These are phyloP conservation scores for Calonectria hongkongensis DNA, from an alignment of 2,329 filamentous ascomycete genomes.

Conservation along the genomic window DNA sequence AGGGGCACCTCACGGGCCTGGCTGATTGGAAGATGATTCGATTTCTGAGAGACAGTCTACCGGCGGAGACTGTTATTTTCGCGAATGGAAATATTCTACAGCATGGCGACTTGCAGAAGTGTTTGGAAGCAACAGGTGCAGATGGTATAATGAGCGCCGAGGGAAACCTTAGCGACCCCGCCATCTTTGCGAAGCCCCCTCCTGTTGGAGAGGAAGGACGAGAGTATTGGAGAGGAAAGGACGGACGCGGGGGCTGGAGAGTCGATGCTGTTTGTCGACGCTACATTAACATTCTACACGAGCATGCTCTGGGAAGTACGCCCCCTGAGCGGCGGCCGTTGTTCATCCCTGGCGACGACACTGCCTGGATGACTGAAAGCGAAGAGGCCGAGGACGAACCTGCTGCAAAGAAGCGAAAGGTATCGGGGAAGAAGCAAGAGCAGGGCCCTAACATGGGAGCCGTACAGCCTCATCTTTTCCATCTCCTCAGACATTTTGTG, in stretches of 20 bases:
- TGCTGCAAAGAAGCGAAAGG: constrained; percentile 71
- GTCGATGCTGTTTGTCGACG: constrained; percentile 91
- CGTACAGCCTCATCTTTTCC: constrained; percentile 95
- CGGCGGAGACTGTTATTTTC: constrained; percentile 92
- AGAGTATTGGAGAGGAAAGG: constrained; percentile 89
- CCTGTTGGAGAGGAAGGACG: constrained; percentile 78
- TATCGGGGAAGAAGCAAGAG: constrained; percentile 60
- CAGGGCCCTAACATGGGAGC: constrained; percentile 80
- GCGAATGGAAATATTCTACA: constrained; percentile 96
- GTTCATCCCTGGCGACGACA: constrained; percentile 79
- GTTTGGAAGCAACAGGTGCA: constrained; percentile 88
- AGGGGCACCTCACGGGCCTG: constrained; percentile 94
- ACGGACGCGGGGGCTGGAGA: constrained; percentile 89
- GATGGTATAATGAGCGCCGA: constrained; percentile 98
- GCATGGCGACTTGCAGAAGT: constrained; percentile 84
- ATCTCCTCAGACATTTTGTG: constrained; percentile 89
- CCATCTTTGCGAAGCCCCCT: constrained; percentile 85
- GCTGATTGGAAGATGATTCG: constrained; percentile 93
- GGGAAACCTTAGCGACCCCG: constrained; percentile 93
- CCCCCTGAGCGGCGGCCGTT: constrained; percentile 82
- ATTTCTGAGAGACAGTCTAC: constrained; percentile 88
- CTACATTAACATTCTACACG: constrained; percentile 93
- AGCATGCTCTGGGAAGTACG: constrained; percentile 80
- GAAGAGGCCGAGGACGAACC: constrained; percentile 65
- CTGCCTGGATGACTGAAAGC: constrained; percentile 65